Conservation (phyloP, 2,329 filamentous ascomycete genomes). For the Colletotrichum agaves region DNA sequence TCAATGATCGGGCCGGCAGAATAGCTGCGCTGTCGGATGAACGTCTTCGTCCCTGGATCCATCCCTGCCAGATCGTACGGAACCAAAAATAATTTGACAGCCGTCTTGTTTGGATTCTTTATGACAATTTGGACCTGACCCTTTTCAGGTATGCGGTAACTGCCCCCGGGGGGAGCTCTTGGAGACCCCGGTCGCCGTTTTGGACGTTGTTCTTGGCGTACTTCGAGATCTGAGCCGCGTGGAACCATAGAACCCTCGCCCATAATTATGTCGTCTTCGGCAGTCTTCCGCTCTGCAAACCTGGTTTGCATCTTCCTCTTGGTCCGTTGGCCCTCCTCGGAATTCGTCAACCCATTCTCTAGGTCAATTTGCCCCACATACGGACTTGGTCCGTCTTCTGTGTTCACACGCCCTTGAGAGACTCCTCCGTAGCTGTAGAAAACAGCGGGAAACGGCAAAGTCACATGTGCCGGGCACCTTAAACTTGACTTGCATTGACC, state of each 20-base stretch:
- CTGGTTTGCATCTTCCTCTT: constrained; percentile 61
- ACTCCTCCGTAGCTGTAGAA: constrained; percentile 92
- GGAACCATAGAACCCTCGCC: constrained; percentile 26
- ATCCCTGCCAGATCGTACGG: constrained; percentile 94
- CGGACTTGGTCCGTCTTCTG: constrained; percentile 89
- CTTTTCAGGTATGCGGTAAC: constrained; percentile 92
- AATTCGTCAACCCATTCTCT: constrained; percentile 77
- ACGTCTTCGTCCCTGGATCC: constrained; percentile 94
- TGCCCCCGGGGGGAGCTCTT: constrained; percentile 80
- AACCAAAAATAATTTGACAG: constrained; percentile 93
- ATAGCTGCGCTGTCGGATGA: constrained; percentile 93
- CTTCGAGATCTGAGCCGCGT: constrained; percentile 46
- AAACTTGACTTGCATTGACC: constrained; percentile 89
- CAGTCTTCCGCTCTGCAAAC: constrained; percentile 49
- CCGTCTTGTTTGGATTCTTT: constrained; percentile 98
- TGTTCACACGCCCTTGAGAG: constrained; percentile 69
- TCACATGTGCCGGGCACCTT: constrained; percentile 89
- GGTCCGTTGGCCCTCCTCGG: constrained; percentile 58
- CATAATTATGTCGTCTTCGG: constrained; percentile 45
- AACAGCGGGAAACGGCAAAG: constrained; percentile 89
- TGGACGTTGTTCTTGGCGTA: constrained; percentile 45
- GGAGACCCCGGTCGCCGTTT: constrained; percentile 53
- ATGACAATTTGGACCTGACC: constrained; percentile 97
- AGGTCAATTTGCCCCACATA: constrained; percentile 95
- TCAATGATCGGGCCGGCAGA: constrained; percentile 88